A percentile compares a stretch with the other conserved stretches of the same genome.
Evolutionary conservation across 768 basidiomycete species (phyloP).

Genomic region (Trametes sanguinea): DNA sequence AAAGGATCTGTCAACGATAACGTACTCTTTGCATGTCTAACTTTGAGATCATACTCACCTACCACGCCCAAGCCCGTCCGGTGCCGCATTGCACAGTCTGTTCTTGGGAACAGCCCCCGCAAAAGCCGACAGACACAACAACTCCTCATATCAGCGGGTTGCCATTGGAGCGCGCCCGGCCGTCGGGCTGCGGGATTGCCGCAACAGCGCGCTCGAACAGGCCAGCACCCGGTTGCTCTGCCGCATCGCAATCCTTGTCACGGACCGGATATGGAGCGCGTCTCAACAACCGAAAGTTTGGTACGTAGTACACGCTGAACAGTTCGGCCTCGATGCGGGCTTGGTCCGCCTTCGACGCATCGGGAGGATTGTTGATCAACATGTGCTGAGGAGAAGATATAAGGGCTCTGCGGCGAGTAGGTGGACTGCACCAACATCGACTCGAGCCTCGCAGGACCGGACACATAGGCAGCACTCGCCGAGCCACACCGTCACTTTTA

Average conservation of each 20-base stretch:
- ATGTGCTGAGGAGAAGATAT: background rate
- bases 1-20: conserved; percentile 1
- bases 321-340: conserved; percentile 4
- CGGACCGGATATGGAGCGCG: background rate
- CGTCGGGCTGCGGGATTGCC: background rate
- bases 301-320: background rate
- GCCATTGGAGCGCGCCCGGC: conserved; percentile 2
- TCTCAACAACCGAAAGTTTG: conserved; percentile 2
- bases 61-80: conserved; percentile 7
- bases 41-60: conserved; percentile 1
- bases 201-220: background rate
- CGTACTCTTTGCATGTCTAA: background rate
- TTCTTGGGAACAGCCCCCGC: background rate
- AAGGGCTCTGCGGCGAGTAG: background rate
- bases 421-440: background rate
- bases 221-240: background rate
- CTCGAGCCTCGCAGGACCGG: background rate
- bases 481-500: background rate
- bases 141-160: conserved; percentile 1
- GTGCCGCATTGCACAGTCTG: conserved; percentile 1
- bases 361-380: background rate
- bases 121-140: conserved; percentile 5
- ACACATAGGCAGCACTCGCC: background rate
- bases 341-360: conserved; percentile 5
- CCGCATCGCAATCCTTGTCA: background rate